A percentile compares a stretch with the other conserved stretches of the same genome.
Evolutionary conservation across 164 flowering plant species (phyloP).

Genomic region (grape (Vitis vinifera)): ASM3070453v1 NC_081809.1:5922001-5922500

Average conservation of each 20-base stretch:
- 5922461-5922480: slow-evolving; percentile 61
- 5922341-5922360: background rate
- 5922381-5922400: background rate
- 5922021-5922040: too few species aligned
- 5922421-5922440: background rate
- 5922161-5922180: too few species aligned
- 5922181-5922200: too few species aligned
- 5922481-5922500: slow-evolving; percentile 34
- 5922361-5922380: background rate
- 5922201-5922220: background rate
- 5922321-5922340: slow-evolving; percentile 86
- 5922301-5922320: slow-evolving; percentile 68
- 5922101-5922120: too few species aligned
- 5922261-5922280: slow-evolving; percentile 36
- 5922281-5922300: slow-evolving; percentile 63
- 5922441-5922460: slow-evolving; percentile 18
- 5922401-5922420: background rate
- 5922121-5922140: too few species aligned
- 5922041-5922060: too few species aligned
- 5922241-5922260: background rate
- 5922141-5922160: too few species aligned
- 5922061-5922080: too few species aligned
- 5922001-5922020: too few species aligned
- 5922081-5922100: too few species aligned
- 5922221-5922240: background rate